Conservation (phyloP, 106 monocot species). For the Vanilla planifolia region DNA sequence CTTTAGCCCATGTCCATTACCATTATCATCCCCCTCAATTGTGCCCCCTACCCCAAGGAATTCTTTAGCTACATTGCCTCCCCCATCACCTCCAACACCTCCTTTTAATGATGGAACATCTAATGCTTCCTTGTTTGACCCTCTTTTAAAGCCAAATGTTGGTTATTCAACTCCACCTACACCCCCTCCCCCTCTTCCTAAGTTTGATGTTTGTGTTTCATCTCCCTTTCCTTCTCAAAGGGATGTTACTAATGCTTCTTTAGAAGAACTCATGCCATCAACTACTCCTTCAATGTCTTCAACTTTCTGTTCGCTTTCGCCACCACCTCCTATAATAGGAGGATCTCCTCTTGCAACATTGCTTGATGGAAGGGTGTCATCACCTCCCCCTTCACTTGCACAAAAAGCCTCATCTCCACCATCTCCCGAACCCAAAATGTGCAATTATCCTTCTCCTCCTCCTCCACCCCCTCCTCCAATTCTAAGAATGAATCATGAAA, state of each 20-base stretch:
- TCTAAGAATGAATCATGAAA: no score
- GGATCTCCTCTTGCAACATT: constrained; percentile 10
- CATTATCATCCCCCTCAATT: background rate
- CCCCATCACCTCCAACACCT: background rate
- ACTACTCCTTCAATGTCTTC: no score
- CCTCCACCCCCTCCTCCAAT: no score
- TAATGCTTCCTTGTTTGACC: no score
- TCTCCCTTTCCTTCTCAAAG: background rate
- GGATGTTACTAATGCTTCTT: background rate
- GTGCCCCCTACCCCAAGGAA: background rate
- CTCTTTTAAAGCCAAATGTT: background rate
- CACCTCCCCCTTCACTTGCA: background rate
- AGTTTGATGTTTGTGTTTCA: background rate
- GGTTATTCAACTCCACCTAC: background rate
- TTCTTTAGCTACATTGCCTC: background rate
- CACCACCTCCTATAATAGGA: constrained; percentile 6
- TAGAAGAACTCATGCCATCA: background rate
- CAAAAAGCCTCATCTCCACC: constrained; percentile 12
- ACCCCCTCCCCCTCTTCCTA: background rate
- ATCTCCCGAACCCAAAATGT: constrained; percentile 19
- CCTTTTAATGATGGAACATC: background rate
- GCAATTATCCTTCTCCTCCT: no score
- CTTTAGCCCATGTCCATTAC: background rate
- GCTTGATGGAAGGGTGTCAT: background rate
- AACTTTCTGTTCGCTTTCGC: background rate